These are phyloP conservation scores for Cryptosporidium andersoni DNA, from an alignment of 169 alveolate genomes.

Conservation along the genomic window DNA sequence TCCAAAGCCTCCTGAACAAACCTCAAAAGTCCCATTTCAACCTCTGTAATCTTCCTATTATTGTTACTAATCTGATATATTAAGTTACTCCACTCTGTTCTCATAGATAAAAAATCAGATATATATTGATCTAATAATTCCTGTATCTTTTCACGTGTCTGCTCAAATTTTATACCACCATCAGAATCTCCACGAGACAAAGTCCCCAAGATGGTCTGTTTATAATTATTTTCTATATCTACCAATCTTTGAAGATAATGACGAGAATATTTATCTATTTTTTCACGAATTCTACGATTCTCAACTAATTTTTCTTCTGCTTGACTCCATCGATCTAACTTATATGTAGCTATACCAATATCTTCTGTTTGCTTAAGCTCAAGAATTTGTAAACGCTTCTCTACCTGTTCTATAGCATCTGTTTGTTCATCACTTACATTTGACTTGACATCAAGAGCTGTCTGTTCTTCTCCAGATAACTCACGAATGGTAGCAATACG, in stretches of 20 bases:
- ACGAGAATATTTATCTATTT: constrained; percentile 42
- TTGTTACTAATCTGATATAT: constrained; percentile 52
- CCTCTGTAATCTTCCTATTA: constrained; percentile 49
- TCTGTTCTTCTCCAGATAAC: constrained; percentile 10
- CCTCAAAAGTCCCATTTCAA: constrained; percentile 35
- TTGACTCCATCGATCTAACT: constrained; percentile 60
- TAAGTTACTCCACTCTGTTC: constrained; percentile 69
- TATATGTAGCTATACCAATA: constrained; percentile 9
- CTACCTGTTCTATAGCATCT: constrained; percentile 44
- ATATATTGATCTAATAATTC: constrained; percentile 49
- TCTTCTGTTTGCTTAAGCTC: constrained; percentile 34
- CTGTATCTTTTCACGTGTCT: constrained; percentile 15
- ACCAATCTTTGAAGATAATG: constrained; percentile 30
- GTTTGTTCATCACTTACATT: constrained; percentile 14
- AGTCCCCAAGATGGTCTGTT: constrained; percentile 1
- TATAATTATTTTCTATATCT: constrained; percentile 42
- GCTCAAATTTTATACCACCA: background rate
- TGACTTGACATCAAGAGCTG: background rate
- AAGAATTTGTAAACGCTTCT: constrained; percentile 37
- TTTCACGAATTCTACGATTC: constrained; percentile 52
- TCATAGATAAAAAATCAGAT: constrained; percentile 38
- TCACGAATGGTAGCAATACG: constrained; percentile 59
- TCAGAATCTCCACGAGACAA: background rate
- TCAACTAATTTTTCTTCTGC: constrained; percentile 22
- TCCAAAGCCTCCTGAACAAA: constrained; percentile 67